Conservation (phyloP, 495 filamentous ascomycete species). For the Chaetomium tenue region DNA sequence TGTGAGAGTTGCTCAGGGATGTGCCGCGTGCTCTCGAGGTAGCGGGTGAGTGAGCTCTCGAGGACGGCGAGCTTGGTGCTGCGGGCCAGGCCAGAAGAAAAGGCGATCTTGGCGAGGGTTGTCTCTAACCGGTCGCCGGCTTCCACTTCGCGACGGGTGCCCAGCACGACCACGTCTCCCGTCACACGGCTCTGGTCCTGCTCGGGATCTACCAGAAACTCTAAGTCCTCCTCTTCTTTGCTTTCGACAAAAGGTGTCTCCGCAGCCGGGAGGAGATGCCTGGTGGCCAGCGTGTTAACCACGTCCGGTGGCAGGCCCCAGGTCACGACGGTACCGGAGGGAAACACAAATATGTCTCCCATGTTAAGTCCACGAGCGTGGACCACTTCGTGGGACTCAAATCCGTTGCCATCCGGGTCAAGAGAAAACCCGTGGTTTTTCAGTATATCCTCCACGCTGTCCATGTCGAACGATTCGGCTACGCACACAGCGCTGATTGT, state of each 20-base stretch:
- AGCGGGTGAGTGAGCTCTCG: conserved; percentile 75
- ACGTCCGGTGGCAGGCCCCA: conserved; percentile 78
- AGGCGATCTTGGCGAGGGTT: conserved; percentile 89
- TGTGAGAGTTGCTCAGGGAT: conserved; percentile 72
- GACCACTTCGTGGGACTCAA: conserved; percentile 60
- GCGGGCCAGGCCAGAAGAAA: conserved; percentile 90
- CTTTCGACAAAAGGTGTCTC: conserved; percentile 64
- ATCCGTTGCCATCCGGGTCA: conserved; percentile 57
- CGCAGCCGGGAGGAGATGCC: conserved; percentile 70
- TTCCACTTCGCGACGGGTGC: conserved; percentile 57
- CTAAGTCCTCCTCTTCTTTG: conserved; percentile 81
- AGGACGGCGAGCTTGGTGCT: conserved; percentile 96
- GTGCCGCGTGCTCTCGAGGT: conserved; percentile 76
- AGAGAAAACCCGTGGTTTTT: conserved; percentile 67
- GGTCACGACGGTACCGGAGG: conserved; percentile 89
- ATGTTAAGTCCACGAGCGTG: conserved; percentile 54
- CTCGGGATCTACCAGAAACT: conserved; percentile 73
- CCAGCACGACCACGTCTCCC: conserved; percentile 86
- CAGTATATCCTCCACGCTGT: conserved; percentile 66
- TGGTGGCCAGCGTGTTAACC: conserved; percentile 68
- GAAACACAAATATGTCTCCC: conserved; percentile 95
- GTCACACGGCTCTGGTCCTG: conserved; percentile 75
- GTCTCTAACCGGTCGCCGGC: conserved; percentile 58
- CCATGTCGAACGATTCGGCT: conserved; percentile 82
- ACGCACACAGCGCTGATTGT: conserved; percentile 79